Base-by-base conservation (phyloP, 257 asterid species). In the Solanum clarkiae region DNA sequence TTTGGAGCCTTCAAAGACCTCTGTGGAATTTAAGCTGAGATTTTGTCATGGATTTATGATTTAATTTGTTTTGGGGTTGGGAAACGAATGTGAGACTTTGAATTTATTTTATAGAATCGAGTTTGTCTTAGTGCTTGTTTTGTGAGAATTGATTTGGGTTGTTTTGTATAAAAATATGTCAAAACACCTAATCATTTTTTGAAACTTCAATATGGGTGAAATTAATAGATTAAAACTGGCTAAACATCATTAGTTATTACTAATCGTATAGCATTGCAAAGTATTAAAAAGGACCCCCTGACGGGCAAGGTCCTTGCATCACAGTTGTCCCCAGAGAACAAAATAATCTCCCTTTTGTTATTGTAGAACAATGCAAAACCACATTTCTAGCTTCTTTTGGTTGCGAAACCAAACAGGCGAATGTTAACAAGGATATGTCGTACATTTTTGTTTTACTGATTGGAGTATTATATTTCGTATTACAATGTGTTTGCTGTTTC, bases 21-120 rank as follows among this genome's bases (percentile, higher is more conserved):
- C 89, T 70, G 97, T 96, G 87, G 98, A 96, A 85, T 96, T 96
- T 87, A 93, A 89, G 98, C 98, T 96, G 84, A 86, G 69, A 57
- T 75, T 84, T 26, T 85, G 68, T 72, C 54, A 42, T 70, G 59
- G 13, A 15, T 75, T 70, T 84, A 57, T 57, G 51, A 5, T 26
- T 71, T 70, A n/a, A 22, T 45, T 74, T 74, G 40, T 24, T 59
- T 59, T 59, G 66, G 15, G 66, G 29, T n/a, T n/a, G 29, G 66
- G 15, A 59, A 60, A 4, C 8, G 6, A 47, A 49, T 75, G 13
- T 49, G 81, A 14, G 57, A 54, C 55, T 53, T 82, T 40, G 49
- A 56, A 45, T 55, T 32, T 6, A 40, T 47, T 18, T 47, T 82
- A 62, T 82, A 71, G 59, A 32, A 80, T 80, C 75, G 17, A 12